These are phyloP conservation scores for Stagonosporopsis tanaceti DNA, from an alignment of 2,329 filamentous ascomycete species.

Conservation along the genomic window DNA sequence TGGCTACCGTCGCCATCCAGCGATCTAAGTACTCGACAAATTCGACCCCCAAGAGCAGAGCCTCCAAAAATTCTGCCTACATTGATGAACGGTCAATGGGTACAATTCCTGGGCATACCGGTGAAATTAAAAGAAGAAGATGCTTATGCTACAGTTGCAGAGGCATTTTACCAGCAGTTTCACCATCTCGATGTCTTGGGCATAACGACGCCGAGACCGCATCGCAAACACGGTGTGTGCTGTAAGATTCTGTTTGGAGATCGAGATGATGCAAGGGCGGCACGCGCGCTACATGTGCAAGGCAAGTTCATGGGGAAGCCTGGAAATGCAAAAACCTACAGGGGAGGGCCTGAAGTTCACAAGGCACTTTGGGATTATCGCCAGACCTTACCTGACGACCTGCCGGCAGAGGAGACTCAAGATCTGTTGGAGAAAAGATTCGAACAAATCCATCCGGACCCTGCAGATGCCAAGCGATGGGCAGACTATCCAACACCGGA, in stretches of 20 bases:
- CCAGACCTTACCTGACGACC: not conserved
- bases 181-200: conserved; percentile 5
- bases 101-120: not conserved
- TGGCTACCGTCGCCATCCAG: conserved; percentile 9
- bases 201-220: not conserved
- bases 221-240: not conserved
- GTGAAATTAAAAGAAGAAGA: not conserved
- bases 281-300: not conserved
- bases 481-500: not conserved
- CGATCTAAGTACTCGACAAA: not conserved
- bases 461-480: not conserved
- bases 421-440: conserved; percentile 1
- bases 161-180: conserved; percentile 2
- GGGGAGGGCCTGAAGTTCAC: not conserved
- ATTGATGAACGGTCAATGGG: conserved; percentile 1
- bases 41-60: not conserved
- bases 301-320: not conserved
- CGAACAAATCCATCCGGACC: not conserved
- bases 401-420: not conserved
- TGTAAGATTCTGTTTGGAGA: conserved; percentile 2
- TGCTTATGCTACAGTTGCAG: not conserved
- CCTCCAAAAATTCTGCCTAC: not conserved
- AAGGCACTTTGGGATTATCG: not conserved
- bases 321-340: not conserved
- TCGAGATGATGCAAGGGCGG: not conserved